Evolutionary conservation across 192 early-diverging fungal genomes (phyloP).

Genomic region (Polychytrium aggregatum): DNA sequence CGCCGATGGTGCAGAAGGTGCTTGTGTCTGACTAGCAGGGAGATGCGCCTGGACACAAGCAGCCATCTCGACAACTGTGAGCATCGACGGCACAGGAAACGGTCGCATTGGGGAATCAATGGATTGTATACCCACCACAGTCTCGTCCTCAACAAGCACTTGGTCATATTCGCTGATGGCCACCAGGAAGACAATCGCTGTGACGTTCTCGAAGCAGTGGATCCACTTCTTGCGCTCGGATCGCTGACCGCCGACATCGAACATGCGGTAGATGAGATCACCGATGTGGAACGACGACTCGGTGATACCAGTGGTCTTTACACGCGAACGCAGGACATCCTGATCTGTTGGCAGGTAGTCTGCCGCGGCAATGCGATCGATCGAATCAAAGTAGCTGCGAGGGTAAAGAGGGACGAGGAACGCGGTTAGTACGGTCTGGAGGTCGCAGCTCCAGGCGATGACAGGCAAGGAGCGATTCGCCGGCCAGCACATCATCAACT

Average conservation of each 20-base stretch:
- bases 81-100: no score
- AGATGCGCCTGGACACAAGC: no score
- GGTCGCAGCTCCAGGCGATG: no score
- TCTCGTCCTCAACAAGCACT: conserved; percentile 88
- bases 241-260: conserved; percentile 96
- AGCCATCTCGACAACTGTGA: no score
- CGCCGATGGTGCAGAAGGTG: no score
- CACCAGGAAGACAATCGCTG: conserved; percentile 89
- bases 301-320: conserved; percentile 95
- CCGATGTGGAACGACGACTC: conserved; percentile 88
- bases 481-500: no score
- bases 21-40: no score
- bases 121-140: conserved; percentile 61
- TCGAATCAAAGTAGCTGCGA: conserved; percentile 84
- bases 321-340: conserved; percentile 91
- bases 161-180: conserved; percentile 96
- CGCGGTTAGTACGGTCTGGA: no score
- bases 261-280: conserved; percentile 89
- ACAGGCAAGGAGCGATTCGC: no score
- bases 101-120: no score
- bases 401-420: no score
- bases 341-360: conserved; percentile 87
- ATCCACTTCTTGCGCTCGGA: conserved; percentile 99
- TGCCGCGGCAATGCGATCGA: conserved; percentile 70
- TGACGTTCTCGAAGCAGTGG: conserved; percentile 97